Conservation (phyloP, 2,329 filamentous ascomycete species). For the Beauveria bassiana region DNA sequence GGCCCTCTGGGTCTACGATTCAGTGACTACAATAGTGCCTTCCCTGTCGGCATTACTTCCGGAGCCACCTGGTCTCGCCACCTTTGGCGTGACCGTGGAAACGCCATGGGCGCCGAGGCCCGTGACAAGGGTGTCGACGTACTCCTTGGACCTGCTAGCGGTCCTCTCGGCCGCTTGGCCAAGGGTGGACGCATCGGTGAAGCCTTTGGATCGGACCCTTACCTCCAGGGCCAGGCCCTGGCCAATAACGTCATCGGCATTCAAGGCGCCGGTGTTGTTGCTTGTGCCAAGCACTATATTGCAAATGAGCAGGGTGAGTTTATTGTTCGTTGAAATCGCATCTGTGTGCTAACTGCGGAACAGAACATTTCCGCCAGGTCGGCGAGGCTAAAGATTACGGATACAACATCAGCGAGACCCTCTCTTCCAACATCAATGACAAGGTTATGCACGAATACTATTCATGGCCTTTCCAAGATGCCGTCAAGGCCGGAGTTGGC, state of each 20-base stretch:
- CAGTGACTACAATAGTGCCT: conserved; percentile 73
- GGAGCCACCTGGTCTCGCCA: conserved; percentile 75
- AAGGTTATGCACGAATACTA: conserved; percentile 70
- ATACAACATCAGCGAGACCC: conserved; percentile 52
- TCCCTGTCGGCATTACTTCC: conserved; percentile 68
- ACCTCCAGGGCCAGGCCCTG: conserved; percentile 64
- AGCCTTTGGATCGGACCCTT: conserved; percentile 63
- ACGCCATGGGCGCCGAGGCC: conserved; percentile 51
- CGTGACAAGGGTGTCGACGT: conserved; percentile 71
- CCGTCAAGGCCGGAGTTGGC: conserved; percentile 58
- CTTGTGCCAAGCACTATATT: conserved; percentile 72
- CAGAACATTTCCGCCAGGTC: conserved; percentile 63
- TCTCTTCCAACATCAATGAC: conserved; percentile 60
- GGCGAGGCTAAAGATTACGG: conserved; percentile 45
- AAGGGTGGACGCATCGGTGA: conserved; percentile 55
- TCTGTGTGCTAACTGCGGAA: conserved; percentile 3
- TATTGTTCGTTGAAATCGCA: not conserved
- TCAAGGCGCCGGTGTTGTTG: conserved; percentile 73
- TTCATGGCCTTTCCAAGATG: conserved; percentile 71
- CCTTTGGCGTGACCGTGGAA: conserved; percentile 50
- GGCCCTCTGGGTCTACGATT: conserved; percentile 73
- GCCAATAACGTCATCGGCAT: conserved; percentile 70
- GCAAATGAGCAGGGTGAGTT: conserved; percentile 57
- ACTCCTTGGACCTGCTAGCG: conserved; percentile 46
- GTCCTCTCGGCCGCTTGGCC: conserved; percentile 39